Base-by-base conservation (phyloP, 2,329 filamentous ascomycete genomes). In the Tolypocladium tropicale region DNA sequence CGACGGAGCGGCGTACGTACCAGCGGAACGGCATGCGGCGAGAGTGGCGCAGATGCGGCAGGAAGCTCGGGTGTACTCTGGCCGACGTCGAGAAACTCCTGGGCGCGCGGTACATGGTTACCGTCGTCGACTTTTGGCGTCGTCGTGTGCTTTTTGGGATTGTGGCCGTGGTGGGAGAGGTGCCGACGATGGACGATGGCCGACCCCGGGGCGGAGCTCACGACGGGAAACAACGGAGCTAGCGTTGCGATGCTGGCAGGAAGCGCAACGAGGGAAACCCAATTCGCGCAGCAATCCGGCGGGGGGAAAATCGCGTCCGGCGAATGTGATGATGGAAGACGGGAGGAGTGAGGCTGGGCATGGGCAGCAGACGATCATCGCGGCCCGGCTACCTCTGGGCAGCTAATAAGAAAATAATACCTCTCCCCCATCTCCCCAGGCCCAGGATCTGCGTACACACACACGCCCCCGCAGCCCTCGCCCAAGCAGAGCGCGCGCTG, bases 41-140 rank as follows among this genome's bases (percentile, higher is more conserved):
- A 10, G 66, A 63, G 36, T 65, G 68, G 50, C 64, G 67, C 51
- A 70, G 57, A 54, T 67, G 65, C 36, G 67, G 66, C 41, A 71
- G 64, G 61, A 68, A 65, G 60, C 60, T 66, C 32, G 67, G 68
- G 55, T 71, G 66, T 46, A 70, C 67, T 51, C 63, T 68, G 37
- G 68, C 67, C 28, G 69, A 65, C 28, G 69, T 68, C 49, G 70
- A 70, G 62, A 72, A 70, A 50, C 60, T 57, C 56, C 68, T 63
- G 2, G 64, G 60, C 25, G 57, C 55, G 54, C 59, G 57, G 23
- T 50, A 54, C 58, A 61, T 59, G 25, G 39, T 37, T 21, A 11
- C 16, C 30, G 23, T 7, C 21, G 50, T n/a, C 25, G 25, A 6
- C 16, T 32, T 11, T n/a, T 30, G 10, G 25, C 25, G 43, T 48